A percentile compares a stretch with the other conserved stretches of the same genome.
These are phyloP conservation scores for Chlorella sp. DNA, from an alignment of 139 green algal genomes.

Conservation along the genomic window DNA sequence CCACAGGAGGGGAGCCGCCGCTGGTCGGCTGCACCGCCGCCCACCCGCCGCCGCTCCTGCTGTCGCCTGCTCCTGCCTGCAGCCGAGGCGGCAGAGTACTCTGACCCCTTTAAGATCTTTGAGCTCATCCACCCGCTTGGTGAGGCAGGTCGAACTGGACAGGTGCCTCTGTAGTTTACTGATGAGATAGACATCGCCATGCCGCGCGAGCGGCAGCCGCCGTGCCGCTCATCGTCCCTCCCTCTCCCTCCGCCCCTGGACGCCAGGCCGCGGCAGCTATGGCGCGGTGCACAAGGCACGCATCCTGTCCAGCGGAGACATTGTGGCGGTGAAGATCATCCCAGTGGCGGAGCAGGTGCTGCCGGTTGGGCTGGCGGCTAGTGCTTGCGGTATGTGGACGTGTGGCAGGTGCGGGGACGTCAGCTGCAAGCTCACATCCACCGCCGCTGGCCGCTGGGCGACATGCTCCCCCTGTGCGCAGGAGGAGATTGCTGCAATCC, in stretches of 20 bases:
- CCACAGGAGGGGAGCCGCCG: not conserved
- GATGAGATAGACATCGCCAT: too few species aligned
- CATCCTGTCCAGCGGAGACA: constrained; percentile 59
- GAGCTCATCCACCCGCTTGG: constrained; percentile 43
- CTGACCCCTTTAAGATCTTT: constrained; percentile 30
- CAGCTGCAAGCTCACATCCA: too few species aligned
- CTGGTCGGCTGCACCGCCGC: not conserved
- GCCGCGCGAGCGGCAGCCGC: too few species aligned
- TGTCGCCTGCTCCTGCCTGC: not conserved
- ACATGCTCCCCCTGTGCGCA: not conserved
- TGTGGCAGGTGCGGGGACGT: too few species aligned
- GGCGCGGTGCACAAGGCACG: constrained; percentile 89
- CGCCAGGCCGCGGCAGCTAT: constrained; percentile 79
- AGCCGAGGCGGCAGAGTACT: constrained; percentile 1
- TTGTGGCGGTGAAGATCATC: constrained; percentile 93
- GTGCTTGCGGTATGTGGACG: too few species aligned
- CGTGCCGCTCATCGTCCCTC: too few species aligned
- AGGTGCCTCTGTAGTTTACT: too few species aligned
- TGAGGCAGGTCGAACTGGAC: not conserved
- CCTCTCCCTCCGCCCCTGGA: not conserved
- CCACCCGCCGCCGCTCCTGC: not conserved
- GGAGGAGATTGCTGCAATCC: constrained; percentile 72
- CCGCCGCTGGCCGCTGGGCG: too few species aligned
- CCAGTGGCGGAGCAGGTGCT: constrained; percentile 48
- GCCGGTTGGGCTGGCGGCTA: too few species aligned